A percentile compares a stretch with the other conserved stretches of the same genome.
phyloP scores from a whole-genome alignment of 2,329 filamentous ascomycete species.

The Ophiostoma populinum region DNA sequence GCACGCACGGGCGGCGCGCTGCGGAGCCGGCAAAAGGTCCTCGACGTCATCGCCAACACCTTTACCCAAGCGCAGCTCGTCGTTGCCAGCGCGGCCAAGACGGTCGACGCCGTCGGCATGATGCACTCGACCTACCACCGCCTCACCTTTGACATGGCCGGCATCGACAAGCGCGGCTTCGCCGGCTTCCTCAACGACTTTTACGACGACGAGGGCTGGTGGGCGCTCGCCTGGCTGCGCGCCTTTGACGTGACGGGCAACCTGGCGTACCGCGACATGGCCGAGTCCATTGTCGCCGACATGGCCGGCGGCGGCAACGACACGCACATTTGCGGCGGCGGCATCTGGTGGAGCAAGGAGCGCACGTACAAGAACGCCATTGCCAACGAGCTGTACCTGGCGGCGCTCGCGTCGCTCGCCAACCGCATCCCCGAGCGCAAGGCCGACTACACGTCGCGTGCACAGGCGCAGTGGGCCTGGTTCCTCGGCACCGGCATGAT shows the following conservation, averaged over 20 bases:
- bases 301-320: slow-evolving; percentile 25
- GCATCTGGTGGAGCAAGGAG: slow-evolving; percentile 40
- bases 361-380: slow-evolving; percentile 32
- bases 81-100: slow-evolving; percentile 22
- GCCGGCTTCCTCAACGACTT: slow-evolving; percentile 34
- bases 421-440: slow-evolving; percentile 20
- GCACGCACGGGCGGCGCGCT: slow-evolving; percentile 16
- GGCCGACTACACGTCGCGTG: slow-evolving; percentile 25
- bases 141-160: slow-evolving; percentile 8
- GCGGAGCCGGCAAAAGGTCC: slow-evolving; percentile 20
- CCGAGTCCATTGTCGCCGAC: slow-evolving; percentile 35
- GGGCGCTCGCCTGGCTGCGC: slow-evolving; percentile 40
- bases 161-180: slow-evolving; percentile 19
- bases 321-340: slow-evolving; percentile 31
- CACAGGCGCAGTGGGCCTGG: slow-evolving; percentile 32
- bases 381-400: slow-evolving; percentile 39
- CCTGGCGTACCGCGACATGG: slow-evolving; percentile 29
- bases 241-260: slow-evolving; percentile 33
- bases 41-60: slow-evolving; percentile 26
- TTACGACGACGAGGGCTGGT: slow-evolving; percentile 48
- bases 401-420: slow-evolving; percentile 33
- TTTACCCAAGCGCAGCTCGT: slow-evolving; percentile 27
- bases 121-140: slow-evolving; percentile 21
- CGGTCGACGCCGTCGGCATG: slow-evolving; percentile 19
- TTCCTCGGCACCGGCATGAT: slow-evolving; percentile 32